Conservation (phyloP, 1,139 yeast genomes). For the Pichia sp. region DNA sequence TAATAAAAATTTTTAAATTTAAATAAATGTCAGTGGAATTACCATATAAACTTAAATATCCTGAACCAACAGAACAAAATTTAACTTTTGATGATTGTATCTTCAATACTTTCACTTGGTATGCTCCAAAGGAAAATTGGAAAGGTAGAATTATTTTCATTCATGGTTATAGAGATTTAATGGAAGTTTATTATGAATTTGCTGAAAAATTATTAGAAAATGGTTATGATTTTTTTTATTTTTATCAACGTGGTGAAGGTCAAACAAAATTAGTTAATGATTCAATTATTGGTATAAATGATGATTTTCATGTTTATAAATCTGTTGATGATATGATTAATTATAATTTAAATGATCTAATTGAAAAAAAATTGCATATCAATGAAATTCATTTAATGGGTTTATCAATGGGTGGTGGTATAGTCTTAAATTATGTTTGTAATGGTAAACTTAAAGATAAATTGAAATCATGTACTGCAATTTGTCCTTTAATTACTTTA, state of each 20-base stretch:
- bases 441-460: constrained; percentile 52
- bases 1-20: no score
- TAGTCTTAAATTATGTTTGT: constrained; percentile 65
- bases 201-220: constrained; percentile 50
- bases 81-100: constrained; percentile 18
- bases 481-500: constrained; percentile 62
- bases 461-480: constrained; percentile 50
- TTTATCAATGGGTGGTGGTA: constrained; percentile 97
- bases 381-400: constrained; percentile 59
- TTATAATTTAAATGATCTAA: constrained; percentile 30
- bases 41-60: no score
- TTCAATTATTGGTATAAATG: constrained; percentile 51
- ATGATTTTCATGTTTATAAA: constrained; percentile 54
- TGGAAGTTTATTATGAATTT: constrained; percentile 46
- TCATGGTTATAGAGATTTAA: constrained; percentile 78
- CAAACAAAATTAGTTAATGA: constrained; percentile 53
- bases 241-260: constrained; percentile 89
- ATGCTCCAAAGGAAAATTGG: constrained; percentile 20
- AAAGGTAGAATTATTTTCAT: constrained; percentile 58
- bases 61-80: neutral
- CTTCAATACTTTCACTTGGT: constrained; percentile 21
- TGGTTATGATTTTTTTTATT: constrained; percentile 73
- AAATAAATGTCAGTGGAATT: no score
- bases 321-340: constrained; percentile 65
- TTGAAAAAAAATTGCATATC: constrained; percentile 24